Evolutionary conservation across 306 rosid species (phyloP).

Genomic region (Gleditsia sinensis): DNA sequence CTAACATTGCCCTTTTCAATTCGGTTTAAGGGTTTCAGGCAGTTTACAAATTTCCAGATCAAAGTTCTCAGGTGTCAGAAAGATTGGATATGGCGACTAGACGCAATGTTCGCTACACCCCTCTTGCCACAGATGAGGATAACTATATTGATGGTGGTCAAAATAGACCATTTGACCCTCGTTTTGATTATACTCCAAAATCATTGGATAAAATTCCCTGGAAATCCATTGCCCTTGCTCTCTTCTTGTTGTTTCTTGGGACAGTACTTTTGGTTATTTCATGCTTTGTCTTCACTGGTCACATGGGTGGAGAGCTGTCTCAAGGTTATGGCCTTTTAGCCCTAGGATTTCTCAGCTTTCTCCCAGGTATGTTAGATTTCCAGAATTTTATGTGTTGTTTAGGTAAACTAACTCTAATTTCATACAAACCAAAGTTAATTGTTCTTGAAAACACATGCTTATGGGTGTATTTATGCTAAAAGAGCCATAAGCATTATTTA

Average conservation of each 20-base stretch:
- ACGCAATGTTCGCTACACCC: constrained; percentile 64
- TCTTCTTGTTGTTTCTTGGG: constrained; percentile 78
- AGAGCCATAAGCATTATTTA: not conserved
- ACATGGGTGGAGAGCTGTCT: constrained; percentile 90
- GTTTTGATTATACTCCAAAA: constrained; percentile 86
- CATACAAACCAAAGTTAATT: not conserved
- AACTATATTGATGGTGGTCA: constrained; percentile 35
- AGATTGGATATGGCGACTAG: constrained; percentile 61
- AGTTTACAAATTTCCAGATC: constrained; percentile 5
- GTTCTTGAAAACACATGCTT: constrained; percentile 11
- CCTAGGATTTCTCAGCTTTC: constrained; percentile 85
- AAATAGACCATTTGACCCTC: constrained; percentile 61
- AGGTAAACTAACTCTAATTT: constrained; percentile 7
- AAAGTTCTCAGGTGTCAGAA: not conserved
- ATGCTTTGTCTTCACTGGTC: constrained; percentile 82
- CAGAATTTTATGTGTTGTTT: constrained; percentile 15
- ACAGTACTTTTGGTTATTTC: constrained; percentile 76
- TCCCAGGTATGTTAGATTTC: constrained; percentile 68
- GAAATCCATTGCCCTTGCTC: constrained; percentile 90
- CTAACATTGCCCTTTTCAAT: not conserved
- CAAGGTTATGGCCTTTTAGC: constrained; percentile 93
- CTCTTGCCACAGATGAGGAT: constrained; percentile 68
- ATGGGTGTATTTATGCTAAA: constrained; percentile 3
- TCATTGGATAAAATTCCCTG: constrained; percentile 84
- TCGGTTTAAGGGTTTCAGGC: constrained; percentile 6